Conservation (phyloP, 176 grass and related monocot genomes). For the Rhynchospora tenuis region DNA sequence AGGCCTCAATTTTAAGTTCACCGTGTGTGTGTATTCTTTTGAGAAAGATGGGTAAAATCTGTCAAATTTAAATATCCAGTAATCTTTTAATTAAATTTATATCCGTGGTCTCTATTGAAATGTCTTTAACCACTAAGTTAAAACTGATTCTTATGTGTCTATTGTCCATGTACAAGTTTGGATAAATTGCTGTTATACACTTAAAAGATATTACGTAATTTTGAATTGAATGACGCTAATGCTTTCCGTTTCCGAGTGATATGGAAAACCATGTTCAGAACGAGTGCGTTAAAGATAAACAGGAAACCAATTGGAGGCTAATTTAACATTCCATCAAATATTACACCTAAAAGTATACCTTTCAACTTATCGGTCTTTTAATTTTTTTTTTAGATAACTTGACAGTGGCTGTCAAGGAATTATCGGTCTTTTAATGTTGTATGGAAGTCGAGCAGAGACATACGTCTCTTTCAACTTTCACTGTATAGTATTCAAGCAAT, state of each 20-base stretch:
- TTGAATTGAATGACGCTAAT: neutral
- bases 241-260: neutral
- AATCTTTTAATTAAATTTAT: neutral
- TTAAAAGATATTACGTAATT: neutral
- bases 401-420: too few species aligned
- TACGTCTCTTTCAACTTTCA: constrained; percentile 1
- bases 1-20: too few species aligned
- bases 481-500: neutral
- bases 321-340: neutral
- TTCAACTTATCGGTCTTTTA: neutral
- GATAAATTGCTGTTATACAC: too few species aligned
- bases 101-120: too few species aligned
- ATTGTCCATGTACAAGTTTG: too few species aligned
- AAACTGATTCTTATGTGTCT: too few species aligned
- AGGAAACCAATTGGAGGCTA: neutral
- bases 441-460: neutral
- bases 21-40: neutral
- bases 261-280: neutral
- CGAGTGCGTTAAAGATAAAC: neutral
- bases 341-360: neutral
- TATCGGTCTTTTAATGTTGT: too few species aligned
- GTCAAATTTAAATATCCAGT: neutral
- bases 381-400: too few species aligned
- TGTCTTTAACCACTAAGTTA: too few species aligned
- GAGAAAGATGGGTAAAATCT: neutral